Base-by-base conservation (phyloP, 768 basidiomycete species). In the Ramaria sp. region DNA sequence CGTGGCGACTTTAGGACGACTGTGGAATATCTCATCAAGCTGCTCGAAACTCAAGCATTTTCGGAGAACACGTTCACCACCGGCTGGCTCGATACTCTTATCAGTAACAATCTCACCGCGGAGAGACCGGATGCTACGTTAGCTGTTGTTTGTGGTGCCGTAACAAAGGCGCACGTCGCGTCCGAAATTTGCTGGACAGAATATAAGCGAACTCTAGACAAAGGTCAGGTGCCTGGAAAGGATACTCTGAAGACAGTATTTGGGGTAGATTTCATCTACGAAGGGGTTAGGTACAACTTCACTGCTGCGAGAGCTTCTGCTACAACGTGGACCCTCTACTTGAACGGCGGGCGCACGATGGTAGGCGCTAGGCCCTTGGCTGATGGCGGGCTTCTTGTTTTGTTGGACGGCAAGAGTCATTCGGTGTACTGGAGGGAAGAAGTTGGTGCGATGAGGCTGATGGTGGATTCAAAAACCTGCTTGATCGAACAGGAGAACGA, bases 401-500 rank as follows among this genome's bases (percentile, higher is more conserved):
- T 90, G 27, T 77, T 99, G 56, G 89, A 94, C 63, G 95, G 91
- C 54, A 87, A 86, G 65, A 94, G 92, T 67, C 96, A 99, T 70
- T 94, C 96, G 22, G 77, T 96, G 50, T 99, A 99, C 70, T 98
- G 91, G 92, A 78, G 91, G 52, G 96, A 97, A 68, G 96, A 99
- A 72, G 96, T 98, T 52, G 96, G 93, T 53, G 88, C 91, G 8
- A 73, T 93, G 61, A 74, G 89, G 60, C 67, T 98, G 64, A 91
- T 92, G 83, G 85, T 99, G 57, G 95, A 99, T 70, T 79, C 92
- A 51, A 95, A 97, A 77, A 99, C 96, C 15, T 96, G 94, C 67
- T 76, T 97, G 71, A 93, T 99, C 61, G 96, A 97, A 69, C 94
- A 98, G 70, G 96, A 99, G 77, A 97, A 97, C 62, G 96, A 99